Conservation (phyloP, 352 stramenopile genomes). For the Phytophthora capsici region DNA sequence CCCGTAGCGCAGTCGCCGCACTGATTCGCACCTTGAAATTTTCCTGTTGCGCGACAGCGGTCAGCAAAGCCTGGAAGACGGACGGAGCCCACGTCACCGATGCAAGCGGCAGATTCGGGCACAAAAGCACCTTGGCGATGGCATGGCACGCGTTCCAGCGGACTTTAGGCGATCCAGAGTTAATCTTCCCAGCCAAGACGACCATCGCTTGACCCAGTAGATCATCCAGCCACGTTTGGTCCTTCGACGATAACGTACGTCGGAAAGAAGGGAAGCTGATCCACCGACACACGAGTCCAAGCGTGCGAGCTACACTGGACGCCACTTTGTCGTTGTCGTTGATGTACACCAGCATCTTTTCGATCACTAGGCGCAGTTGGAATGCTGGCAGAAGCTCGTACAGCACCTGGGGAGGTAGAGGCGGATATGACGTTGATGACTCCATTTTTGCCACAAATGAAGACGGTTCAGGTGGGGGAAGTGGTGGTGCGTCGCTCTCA, state of each 20-base stretch:
- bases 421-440: conserved; percentile 16
- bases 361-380: conserved; percentile 71
- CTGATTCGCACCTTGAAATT: conserved; percentile 92
- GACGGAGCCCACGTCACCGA: conserved; percentile 78
- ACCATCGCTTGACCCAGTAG: conserved; percentile 75
- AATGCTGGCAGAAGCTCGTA: conserved; percentile 73
- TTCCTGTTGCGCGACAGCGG: conserved; percentile 82
- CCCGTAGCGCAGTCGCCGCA: conserved; percentile 75
- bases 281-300: conserved; percentile 85
- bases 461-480: conserved; percentile 15
- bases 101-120: conserved; percentile 75
- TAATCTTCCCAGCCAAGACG: conserved; percentile 76
- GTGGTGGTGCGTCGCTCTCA: conserved; percentile 11
- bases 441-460: conserved; percentile 21
- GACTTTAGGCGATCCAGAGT: conserved; percentile 82
- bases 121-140: conserved; percentile 88
- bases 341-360: conserved; percentile 87
- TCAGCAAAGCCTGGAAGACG: conserved; percentile 81
- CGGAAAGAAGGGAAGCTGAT: conserved; percentile 76
- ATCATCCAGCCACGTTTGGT: conserved; percentile 50
- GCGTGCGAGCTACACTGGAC: conserved; percentile 80
- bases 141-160: conserved; percentile 89
- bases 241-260: conserved; percentile 36
- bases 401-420: conserved; percentile 38
- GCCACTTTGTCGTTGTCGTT: conserved; percentile 91